These are phyloP conservation scores for Alternaria gansuensis DNA, from an alignment of 2,329 filamentous ascomycete species.

Conservation along the genomic window DNA sequence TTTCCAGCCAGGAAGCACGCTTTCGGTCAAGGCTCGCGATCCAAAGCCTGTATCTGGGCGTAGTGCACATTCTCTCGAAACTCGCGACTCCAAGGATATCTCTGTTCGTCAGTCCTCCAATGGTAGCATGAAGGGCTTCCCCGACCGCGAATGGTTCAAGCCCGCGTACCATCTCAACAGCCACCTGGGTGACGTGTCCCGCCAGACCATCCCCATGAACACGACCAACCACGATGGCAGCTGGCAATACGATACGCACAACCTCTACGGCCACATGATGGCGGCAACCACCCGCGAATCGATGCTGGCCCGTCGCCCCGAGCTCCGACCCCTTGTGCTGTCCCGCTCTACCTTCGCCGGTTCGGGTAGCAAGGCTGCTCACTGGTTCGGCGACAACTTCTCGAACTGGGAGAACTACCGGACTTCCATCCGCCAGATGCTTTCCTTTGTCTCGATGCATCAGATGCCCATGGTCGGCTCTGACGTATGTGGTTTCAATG, in stretches of 20 bases:
- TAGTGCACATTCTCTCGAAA: not conserved
- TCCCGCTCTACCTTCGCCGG: constrained; percentile 80
- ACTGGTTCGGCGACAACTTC: constrained; percentile 68
- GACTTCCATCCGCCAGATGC: constrained; percentile 54
- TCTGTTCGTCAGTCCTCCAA: constrained; percentile 29
- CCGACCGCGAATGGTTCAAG: constrained; percentile 69
- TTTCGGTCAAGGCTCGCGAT: constrained; percentile 14
- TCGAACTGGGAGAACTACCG: constrained; percentile 58
- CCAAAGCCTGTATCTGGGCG: not conserved
- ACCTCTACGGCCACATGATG: constrained; percentile 81
- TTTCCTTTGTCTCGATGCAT: constrained; percentile 59
- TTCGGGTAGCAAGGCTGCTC: constrained; percentile 67
- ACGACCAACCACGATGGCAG: constrained; percentile 73
- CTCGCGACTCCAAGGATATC: constrained; percentile 3
- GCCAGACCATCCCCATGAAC: constrained; percentile 69
- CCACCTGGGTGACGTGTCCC: constrained; percentile 59
- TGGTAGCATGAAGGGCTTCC: constrained; percentile 65
- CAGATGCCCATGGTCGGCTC: constrained; percentile 60
- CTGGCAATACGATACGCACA: constrained; percentile 78
- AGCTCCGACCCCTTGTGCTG: constrained; percentile 73
- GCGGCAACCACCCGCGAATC: constrained; percentile 69
- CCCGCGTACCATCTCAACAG: constrained; percentile 74
- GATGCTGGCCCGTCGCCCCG: constrained; percentile 72
- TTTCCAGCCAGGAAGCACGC: constrained; percentile 66
- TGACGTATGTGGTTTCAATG: constrained; percentile 80